Conservation (phyloP, 2,329 filamentous ascomycete species). For the Claviceps quebecensis region DNA sequence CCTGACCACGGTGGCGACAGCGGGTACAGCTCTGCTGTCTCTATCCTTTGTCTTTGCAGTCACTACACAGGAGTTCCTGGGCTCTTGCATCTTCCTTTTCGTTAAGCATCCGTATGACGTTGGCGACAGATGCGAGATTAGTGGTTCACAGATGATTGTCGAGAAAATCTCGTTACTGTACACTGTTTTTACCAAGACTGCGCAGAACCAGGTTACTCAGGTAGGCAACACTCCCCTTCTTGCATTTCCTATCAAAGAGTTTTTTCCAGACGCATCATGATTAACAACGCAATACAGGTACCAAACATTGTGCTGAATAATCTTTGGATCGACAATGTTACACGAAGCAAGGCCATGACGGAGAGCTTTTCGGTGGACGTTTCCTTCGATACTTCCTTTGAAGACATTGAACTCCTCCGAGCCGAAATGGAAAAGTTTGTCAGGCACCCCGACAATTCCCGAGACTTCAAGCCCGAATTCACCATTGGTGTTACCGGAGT, state of each 20-base stretch:
- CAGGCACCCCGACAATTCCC: slow-evolving; percentile 64
- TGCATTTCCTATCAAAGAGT: neutral
- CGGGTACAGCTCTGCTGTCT: slow-evolving; percentile 82
- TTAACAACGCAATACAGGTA: slow-evolving; percentile 39
- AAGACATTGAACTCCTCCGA: slow-evolving; percentile 76
- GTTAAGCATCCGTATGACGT: slow-evolving; percentile 98
- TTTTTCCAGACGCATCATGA: neutral
- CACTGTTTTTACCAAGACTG: slow-evolving; percentile 76
- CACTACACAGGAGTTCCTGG: slow-evolving; percentile 88
- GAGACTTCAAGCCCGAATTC: slow-evolving; percentile 82
- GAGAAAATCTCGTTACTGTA: slow-evolving; percentile 91
- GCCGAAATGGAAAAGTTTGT: slow-evolving; percentile 79
- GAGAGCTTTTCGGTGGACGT: slow-evolving; percentile 71
- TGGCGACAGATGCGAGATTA: slow-evolving; percentile 81
- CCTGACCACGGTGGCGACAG: slow-evolving; percentile 71
- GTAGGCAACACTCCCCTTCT: slow-evolving; percentile 11
- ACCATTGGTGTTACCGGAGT: slow-evolving; percentile 65
- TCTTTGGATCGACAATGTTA: slow-evolving; percentile 90
- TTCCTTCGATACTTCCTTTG: slow-evolving; percentile 74
- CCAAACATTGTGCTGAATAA: slow-evolving; percentile 88
- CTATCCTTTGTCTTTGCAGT: slow-evolving; percentile 93
- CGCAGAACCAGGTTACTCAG: slow-evolving; percentile 62
- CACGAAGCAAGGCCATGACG: slow-evolving; percentile 81
- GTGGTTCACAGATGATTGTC: slow-evolving; percentile 57
- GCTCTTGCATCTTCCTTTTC: slow-evolving; percentile 95